A percentile compares a stretch with the other conserved stretches of the same genome.
Conservation (phyloP, 306 rosid genomes). For the Purshia tridentata region DNA sequence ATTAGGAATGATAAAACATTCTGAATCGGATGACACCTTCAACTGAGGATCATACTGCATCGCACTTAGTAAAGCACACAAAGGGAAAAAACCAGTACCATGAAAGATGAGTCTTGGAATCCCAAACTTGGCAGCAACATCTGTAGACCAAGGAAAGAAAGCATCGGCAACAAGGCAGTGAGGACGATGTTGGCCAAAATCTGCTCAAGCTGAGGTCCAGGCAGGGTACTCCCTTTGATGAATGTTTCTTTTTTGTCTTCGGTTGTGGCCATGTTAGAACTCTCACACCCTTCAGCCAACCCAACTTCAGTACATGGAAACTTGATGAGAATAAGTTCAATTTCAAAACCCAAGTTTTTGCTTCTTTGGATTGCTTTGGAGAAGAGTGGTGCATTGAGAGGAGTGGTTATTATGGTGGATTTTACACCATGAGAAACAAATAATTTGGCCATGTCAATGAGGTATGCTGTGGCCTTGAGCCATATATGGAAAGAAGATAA, state of each 20-base stretch:
- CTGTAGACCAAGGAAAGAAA: slow-evolving; percentile 33
- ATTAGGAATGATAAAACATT: background rate
- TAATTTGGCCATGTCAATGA: background rate
- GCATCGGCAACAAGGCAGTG: slow-evolving; percentile 32
- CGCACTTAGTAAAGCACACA: slow-evolving; percentile 11
- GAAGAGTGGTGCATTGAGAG: background rate
- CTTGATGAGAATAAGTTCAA: background rate
- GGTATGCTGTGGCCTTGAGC: background rate
- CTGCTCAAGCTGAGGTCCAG: slow-evolving; percentile 13
- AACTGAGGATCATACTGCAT: background rate
- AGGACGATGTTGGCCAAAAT: slow-evolving; percentile 24
- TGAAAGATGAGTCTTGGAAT: slow-evolving; percentile 42
- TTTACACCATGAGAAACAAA: background rate
- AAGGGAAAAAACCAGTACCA: slow-evolving; percentile 29
- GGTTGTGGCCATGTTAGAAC: background rate
- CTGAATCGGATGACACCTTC: background rate
- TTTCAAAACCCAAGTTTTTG: background rate
- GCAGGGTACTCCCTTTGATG: slow-evolving; percentile 1
- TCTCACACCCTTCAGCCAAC: background rate
- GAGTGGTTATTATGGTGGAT: background rate
- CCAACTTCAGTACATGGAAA: background rate
- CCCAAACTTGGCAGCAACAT: slow-evolving; percentile 29
- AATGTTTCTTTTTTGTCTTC: background rate
- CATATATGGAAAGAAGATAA: background rate
- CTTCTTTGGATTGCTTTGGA: slow-evolving; percentile 1